These are phyloP conservation scores for Hypocreales sp. DNA, from an alignment of 2,329 filamentous ascomycete genomes.

Conservation along the genomic window DNA sequence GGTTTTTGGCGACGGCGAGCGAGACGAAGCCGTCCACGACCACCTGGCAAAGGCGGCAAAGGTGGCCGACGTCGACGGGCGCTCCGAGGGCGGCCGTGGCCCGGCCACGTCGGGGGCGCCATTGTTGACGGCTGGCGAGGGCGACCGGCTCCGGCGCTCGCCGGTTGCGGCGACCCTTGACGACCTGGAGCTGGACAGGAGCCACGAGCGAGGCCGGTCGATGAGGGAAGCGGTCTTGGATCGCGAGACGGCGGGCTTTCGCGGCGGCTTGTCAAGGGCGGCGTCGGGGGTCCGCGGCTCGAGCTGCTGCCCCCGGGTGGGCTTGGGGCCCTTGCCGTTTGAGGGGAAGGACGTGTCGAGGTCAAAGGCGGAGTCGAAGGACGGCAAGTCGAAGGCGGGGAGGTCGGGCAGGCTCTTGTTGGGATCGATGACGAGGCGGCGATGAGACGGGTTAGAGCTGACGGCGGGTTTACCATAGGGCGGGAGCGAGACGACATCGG, in stretches of 20 bases:
- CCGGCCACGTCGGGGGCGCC: constrained; percentile 5
- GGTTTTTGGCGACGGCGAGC: constrained; percentile 29
- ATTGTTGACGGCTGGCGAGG: constrained; percentile 10
- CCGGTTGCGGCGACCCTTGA: constrained; percentile 11
- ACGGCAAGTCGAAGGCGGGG: constrained; percentile 33
- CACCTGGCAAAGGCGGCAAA: constrained; percentile 34
- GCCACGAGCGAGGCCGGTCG: constrained; percentile 36
- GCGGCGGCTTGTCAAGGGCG: constrained; percentile 2
- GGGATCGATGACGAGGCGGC: neutral
- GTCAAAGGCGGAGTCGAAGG: constrained; percentile 33
- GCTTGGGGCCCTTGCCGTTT: constrained; percentile 5
- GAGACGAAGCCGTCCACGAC: constrained; percentile 34
- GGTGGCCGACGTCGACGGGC: constrained; percentile 24
- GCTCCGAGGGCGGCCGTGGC: constrained; percentile 4
- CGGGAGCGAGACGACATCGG: constrained; percentile 13
- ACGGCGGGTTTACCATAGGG: neutral
- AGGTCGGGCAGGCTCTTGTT: constrained; percentile 7
- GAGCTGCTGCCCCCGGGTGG: neutral
- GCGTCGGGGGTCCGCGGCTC: constrained; percentile 4
- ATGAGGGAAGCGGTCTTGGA: constrained; percentile 29
- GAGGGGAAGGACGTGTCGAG: constrained; percentile 30
- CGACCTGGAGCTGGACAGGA: constrained; percentile 26
- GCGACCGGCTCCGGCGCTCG: constrained; percentile 9
- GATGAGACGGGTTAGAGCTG: neutral
- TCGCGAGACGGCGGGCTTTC: constrained; percentile 8